Base-by-base conservation (phyloP, 2,329 filamentous ascomycete genomes). In the Cercospora beticola region DNA sequence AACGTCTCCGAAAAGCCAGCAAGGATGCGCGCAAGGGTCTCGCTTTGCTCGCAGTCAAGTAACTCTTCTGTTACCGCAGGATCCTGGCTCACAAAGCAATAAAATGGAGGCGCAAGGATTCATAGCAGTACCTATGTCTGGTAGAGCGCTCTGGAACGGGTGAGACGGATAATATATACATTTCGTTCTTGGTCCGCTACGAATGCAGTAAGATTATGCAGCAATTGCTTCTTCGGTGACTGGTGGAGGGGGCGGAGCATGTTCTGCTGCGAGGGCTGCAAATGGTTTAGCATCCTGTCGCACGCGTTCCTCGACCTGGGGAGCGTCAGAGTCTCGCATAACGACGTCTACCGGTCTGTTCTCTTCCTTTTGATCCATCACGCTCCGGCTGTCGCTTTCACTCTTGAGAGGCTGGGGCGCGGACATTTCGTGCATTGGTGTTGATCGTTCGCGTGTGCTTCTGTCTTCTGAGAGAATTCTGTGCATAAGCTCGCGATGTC, bases 21-120 rank as follows among this genome's bases (percentile, higher is more conserved):
- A 82, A 85, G 73, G 81, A 79, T 65, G 88, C 88, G 3, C 83
- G 87, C 65, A 82, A 84, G 64, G 87, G 88, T 0, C 81, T 88
- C 68, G 87, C 85, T 0, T 87, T 90, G 70, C 81, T 89, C 73
- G 82, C 81, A 72, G 83, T 89, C 26, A 89, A 87, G 78, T 89
- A 49, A 28, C 30, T 30, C 26, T 30, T 30, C 18, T 31, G 5
- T 30, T 33, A n/a, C 26, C 28, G 3, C 26, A 33, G 14, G 30
- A 30, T 58, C 23, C 30, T 58, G 54, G 26, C 54, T 58, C 28
- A 5, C 4, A 18, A 58, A 58, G 18, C 46, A 23, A 52, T 52
- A 52, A 52, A 23, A 23, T 26, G 46, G 46, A 52, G 21, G 21
- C 10, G 21, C 46, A 52, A 52, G 46, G 46, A 23, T 40, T 61